A percentile compares a stretch with the other conserved stretches of the same genome.
phyloP scores from a whole-genome alignment of 2,329 filamentous ascomycete genomes.

The Bertia moriformis region DNA sequence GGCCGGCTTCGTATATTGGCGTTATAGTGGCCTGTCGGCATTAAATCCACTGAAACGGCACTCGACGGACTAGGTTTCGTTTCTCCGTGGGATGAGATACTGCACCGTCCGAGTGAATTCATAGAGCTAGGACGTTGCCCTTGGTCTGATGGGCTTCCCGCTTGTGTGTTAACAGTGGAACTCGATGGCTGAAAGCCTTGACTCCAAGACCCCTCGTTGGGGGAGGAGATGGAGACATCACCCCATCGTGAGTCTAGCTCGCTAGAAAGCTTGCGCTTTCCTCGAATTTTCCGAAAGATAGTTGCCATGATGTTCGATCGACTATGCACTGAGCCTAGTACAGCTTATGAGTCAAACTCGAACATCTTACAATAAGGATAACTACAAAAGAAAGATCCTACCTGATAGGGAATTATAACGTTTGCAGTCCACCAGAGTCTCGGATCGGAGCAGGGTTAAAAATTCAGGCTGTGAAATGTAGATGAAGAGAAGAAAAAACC shows the following conservation, averaged over 20 bases:
- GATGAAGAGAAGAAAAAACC: no score
- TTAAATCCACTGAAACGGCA: background rate
- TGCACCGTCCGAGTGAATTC: background rate
- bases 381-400: no score
- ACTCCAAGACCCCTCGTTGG: constrained; percentile 23
- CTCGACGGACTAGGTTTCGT: background rate
- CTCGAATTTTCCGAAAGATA: constrained; percentile 7
- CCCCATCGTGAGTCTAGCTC: constrained; percentile 20
- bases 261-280: constrained; percentile 17
- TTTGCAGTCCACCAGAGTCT: no score
- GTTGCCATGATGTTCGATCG: constrained; percentile 7
- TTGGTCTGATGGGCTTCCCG: background rate
- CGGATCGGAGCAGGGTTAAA: no score
- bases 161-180: constrained; percentile 4
- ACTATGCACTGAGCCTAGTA: no score
- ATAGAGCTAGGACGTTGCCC: background rate
- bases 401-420: no score
- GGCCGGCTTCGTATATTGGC: background rate
- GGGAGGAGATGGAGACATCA: constrained; percentile 20
- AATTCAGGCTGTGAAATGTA: no score
- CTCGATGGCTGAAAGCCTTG: constrained; percentile 10
- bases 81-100: background rate
- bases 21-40: background rate
- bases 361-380: no score
- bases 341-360: no score